Percentiles rank a stretch among this genome's conserved stretches.
These are phyloP conservation scores for Colletotrichum ledebouriae DNA, from an alignment of 2,329 filamentous ascomycete species.

Conservation along the genomic window DNA sequence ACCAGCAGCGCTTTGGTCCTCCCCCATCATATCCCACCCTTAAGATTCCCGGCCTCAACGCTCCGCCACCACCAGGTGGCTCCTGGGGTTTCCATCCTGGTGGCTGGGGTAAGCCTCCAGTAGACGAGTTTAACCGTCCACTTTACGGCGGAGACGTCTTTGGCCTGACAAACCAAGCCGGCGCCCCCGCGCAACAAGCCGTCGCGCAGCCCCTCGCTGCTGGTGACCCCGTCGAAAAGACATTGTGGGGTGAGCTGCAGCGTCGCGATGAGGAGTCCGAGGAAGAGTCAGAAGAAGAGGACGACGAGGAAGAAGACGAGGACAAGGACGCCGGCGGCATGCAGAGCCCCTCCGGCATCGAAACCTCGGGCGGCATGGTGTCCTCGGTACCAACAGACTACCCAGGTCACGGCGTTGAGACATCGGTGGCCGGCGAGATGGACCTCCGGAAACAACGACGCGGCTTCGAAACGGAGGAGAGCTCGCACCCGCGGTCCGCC, in stretches of 20 bases:
- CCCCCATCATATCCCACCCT: constrained; percentile 96
- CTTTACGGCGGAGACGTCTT: constrained; percentile 96
- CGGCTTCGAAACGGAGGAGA: constrained; percentile 90
- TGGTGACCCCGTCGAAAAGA: constrained; percentile 87
- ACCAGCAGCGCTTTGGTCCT: constrained; percentile 93
- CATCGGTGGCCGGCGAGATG: constrained; percentile 87
- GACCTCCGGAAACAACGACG: constrained; percentile 89
- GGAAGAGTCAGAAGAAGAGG: constrained; percentile 79
- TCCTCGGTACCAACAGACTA: constrained; percentile 87
- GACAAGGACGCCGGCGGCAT: constrained; percentile 75
- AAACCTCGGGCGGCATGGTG: constrained; percentile 84
- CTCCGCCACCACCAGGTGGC: constrained; percentile 88
- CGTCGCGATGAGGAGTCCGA: constrained; percentile 81
- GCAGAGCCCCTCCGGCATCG: constrained; percentile 81
- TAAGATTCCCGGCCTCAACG: constrained; percentile 94
- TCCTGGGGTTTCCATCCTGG: constrained; percentile 96
- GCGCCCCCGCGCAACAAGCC: constrained; percentile 53
- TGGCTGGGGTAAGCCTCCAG: constrained; percentile 94
- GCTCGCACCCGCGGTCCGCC: constrained; percentile 79
- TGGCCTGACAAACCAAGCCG: constrained; percentile 72
- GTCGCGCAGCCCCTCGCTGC: constrained; percentile 52
- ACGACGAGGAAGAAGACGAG: constrained; percentile 75
- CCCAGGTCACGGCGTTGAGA: constrained; percentile 74
- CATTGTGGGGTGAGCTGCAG: constrained; percentile 92
- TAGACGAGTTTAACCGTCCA: constrained; percentile 92